These are phyloP conservation scores for Candida caryicola DNA, from an alignment of 805 yeast genomes.

Conservation along the genomic window DNA sequence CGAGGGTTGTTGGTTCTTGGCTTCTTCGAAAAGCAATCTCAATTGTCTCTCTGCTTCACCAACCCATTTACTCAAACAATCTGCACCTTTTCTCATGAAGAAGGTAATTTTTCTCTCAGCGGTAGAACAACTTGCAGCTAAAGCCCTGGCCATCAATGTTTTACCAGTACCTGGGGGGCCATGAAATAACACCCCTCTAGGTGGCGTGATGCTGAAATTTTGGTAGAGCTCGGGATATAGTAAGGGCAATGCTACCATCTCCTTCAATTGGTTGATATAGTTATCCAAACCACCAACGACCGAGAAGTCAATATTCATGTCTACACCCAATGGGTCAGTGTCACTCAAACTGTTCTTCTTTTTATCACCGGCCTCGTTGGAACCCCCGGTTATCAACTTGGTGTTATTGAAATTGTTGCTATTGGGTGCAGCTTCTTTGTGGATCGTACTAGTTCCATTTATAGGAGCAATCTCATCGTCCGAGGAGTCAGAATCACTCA, in stretches of 20 bases:
- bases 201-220: constrained; percentile 88
- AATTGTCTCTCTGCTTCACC: constrained; percentile 98
- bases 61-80: constrained; percentile 95
- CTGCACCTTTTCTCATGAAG: constrained; percentile 98
- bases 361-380: constrained; percentile 36
- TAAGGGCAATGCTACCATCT: constrained; percentile 93
- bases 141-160: constrained; percentile 94
- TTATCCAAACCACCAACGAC: constrained; percentile 90
- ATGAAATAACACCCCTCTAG: constrained; percentile 94
- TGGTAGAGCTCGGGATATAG: constrained; percentile 92
- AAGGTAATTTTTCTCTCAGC: constrained; percentile 85
- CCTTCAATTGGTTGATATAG: constrained; percentile 88
- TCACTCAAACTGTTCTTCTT: constrained; percentile 69
- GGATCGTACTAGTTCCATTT: constrained; percentile 38
- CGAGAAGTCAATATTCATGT: constrained; percentile 78
- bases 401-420: constrained; percentile 21
- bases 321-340: constrained; percentile 89
- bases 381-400: constrained; percentile 32
- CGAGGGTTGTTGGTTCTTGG: constrained; percentile 91
- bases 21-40: constrained; percentile 89
- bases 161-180: constrained; percentile 99
- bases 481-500: constrained; percentile 57
- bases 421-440: constrained; percentile 23
- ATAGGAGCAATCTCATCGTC: constrained; percentile 56
- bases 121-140: constrained; percentile 92